Evolutionary conservation across 2,329 filamentous ascomycete species (phyloP).

Genomic region (Colletotrichum sp.): DNA sequence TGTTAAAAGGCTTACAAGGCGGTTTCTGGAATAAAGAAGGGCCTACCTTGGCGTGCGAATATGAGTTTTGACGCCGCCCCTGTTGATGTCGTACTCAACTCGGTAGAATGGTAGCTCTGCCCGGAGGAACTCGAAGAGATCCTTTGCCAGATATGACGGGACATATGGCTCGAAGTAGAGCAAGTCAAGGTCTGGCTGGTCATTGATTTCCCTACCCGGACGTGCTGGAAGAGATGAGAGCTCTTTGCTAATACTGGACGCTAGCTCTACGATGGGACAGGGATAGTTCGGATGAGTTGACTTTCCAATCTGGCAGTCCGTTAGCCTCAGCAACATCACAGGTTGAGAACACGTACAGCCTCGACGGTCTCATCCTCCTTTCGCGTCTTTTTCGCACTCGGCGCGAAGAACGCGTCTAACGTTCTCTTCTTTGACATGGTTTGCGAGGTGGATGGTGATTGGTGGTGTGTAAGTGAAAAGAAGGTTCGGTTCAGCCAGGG

Average conservation of each 20-base stretch:
- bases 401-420: constrained; percentile 71
- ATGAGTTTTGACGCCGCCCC: constrained; percentile 64
- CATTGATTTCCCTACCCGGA: constrained; percentile 61
- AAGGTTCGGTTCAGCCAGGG: not conserved
- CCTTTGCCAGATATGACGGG: constrained; percentile 55
- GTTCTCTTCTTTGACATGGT: constrained; percentile 60
- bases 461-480: not conserved
- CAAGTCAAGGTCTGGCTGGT: constrained; percentile 74
- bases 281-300: constrained; percentile 54
- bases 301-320: constrained; percentile 6
- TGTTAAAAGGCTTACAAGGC: not conserved
- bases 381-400: constrained; percentile 46
- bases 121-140: constrained; percentile 74
- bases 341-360: not conserved
- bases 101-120: constrained; percentile 77
- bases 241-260: constrained; percentile 39
- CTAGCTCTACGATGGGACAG: constrained; percentile 52
- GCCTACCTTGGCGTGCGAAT: constrained; percentile 60
- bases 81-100: constrained; percentile 74
- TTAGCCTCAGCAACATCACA: not conserved
- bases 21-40: too few species aligned
- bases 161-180: constrained; percentile 80
- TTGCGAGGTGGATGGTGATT: not conserved
- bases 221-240: constrained; percentile 53
- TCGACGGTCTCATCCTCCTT: constrained; percentile 18